Percentiles rank a stretch among this genome's conserved stretches.
phyloP scores from a whole-genome alignment of 2,329 filamentous ascomycete genomes.

The Arthrocladium fulminans region DNA sequence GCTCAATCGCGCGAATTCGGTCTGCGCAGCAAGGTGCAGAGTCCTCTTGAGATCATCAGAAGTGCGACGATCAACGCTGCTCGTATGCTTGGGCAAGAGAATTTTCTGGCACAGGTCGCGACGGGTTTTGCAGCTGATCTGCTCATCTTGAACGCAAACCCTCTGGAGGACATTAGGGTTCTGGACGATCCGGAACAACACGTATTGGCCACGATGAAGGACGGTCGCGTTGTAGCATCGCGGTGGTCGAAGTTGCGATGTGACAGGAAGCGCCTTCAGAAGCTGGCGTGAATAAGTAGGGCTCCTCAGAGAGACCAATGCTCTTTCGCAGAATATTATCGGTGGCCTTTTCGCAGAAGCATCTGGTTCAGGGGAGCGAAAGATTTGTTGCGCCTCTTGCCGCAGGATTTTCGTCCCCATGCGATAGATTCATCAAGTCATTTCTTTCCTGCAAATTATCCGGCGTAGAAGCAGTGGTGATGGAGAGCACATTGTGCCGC shows the following conservation, averaged over 20 bases:
- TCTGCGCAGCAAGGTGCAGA: conserved; percentile 37
- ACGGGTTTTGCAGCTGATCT: conserved; percentile 46
- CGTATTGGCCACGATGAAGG: conserved; percentile 47
- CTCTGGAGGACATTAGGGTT: conserved; percentile 47
- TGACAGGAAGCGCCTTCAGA: too few relatives aligned
- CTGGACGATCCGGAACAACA: conserved; percentile 40
- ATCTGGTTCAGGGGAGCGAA: too few relatives aligned
- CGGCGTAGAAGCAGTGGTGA: too few relatives aligned
- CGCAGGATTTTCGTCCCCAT: too few relatives aligned
- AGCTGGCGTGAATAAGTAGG: too few relatives aligned
- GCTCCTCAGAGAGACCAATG: too few relatives aligned
- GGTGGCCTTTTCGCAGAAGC: too few relatives aligned
- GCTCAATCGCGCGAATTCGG: conserved; percentile 45
- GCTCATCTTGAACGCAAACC: conserved; percentile 44
- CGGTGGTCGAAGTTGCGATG: conserved; percentile 13
- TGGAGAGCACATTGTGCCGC: too few relatives aligned
- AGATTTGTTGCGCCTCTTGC: too few relatives aligned
- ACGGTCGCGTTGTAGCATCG: conserved; percentile 37
- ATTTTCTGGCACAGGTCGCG: conserved; percentile 43
- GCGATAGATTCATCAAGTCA: too few relatives aligned
- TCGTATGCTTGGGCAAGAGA: conserved; percentile 39
- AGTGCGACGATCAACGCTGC: conserved; percentile 48
- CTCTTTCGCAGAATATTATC: too few relatives aligned
- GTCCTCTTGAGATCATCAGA: conserved; percentile 38
- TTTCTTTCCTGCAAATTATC: too few relatives aligned